Base-by-base conservation (phyloP, 345 rosid genomes). In the Luvunga scandens region DNA sequence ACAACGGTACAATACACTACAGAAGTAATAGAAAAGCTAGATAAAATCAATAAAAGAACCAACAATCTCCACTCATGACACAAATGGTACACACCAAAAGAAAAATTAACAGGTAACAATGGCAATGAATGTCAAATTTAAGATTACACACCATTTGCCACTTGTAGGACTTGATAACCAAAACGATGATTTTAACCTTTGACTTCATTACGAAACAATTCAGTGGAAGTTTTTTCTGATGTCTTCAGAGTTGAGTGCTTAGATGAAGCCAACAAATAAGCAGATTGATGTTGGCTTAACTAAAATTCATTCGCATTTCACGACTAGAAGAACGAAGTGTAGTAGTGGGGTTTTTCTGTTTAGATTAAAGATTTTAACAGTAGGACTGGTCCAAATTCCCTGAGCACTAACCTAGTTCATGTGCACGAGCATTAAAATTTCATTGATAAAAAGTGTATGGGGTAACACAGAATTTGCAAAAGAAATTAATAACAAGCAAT, bases 341-440 rank as follows among this genome's bases (percentile, higher is more conserved):
- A 45, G 69, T 48, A 45, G 38, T 31, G 25, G 66, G 55, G 57
- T 38, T 70, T 25, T 61, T 72, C 45, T 55, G 57, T 48, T 83
- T 62, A 56, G 60, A 72, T 72, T 25, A 48, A 33, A 62, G 33
- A 60, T 63, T 64, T 28, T 48, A 5, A 5, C 28, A 8, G 18
- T 48, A 8, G n/a, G 61, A 31, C 69, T 28, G 27, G 2, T 48
- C 72, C 48, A 31, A 10, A 50, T n/a, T 38, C 61, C 56, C 34
- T 34, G 59, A 72, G 62, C 66, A 33, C 57, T n/a, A 45, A 75
- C 57, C 56, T 38, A 65, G 36, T 55, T 73, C 78, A 69, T 21
- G 75, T 6, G 36, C 62, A 80, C 5, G 42, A 67, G 68, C 34
- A 53, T 53, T 18, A 50, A 30, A 73, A 70, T 38, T 31, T 33